Conservation (phyloP, 805 yeast genomes). For the Kazachstania kunashirensis region DNA sequence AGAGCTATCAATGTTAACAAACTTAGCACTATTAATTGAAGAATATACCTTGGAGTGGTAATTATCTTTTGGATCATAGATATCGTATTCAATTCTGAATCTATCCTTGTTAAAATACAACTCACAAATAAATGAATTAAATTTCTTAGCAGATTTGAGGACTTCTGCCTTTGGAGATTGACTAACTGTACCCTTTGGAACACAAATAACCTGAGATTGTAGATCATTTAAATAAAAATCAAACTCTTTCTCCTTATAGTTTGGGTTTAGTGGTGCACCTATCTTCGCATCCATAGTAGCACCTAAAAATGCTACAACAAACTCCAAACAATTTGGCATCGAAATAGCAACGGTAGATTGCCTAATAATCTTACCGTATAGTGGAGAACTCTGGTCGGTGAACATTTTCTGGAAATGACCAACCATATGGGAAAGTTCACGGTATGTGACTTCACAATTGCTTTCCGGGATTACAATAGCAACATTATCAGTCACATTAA, state of each 20-base stretch:
- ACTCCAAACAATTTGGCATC: slow-evolving; percentile 52
- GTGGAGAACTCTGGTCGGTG: slow-evolving; percentile 34
- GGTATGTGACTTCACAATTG: slow-evolving; percentile 38
- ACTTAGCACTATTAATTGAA: slow-evolving; percentile 25
- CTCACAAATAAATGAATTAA: slow-evolving; percentile 43
- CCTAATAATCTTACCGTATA: slow-evolving; percentile 26
- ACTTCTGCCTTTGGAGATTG: slow-evolving; percentile 32
- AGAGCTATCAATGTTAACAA: slow-evolving; percentile 20
- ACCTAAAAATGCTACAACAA: slow-evolving; percentile 46
- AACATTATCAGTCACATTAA: slow-evolving; percentile 30
- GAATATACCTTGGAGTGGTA: slow-evolving; percentile 18
- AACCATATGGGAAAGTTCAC: slow-evolving; percentile 35
- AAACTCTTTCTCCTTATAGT: slow-evolving; percentile 51
- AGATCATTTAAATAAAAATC: slow-evolving; percentile 57
- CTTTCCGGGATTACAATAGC: slow-evolving; percentile 40
- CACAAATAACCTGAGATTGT: slow-evolving; percentile 46
- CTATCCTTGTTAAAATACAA: slow-evolving; percentile 37
- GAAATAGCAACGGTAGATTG: slow-evolving; percentile 50
- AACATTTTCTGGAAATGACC: slow-evolving; percentile 43
- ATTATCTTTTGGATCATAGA: slow-evolving; percentile 23
- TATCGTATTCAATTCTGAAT: slow-evolving; percentile 35
- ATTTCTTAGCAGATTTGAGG: slow-evolving; percentile 40
- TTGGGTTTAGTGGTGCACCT: slow-evolving; percentile 63
- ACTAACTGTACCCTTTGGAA: slow-evolving; percentile 41
- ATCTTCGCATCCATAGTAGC: slow-evolving; percentile 46